Percentiles rank a stretch among this genome's conserved stretches.
These are phyloP conservation scores for Botrytis fabae DNA, from an alignment of 2,329 filamentous ascomycete genomes.

Conservation along the genomic window DNA sequence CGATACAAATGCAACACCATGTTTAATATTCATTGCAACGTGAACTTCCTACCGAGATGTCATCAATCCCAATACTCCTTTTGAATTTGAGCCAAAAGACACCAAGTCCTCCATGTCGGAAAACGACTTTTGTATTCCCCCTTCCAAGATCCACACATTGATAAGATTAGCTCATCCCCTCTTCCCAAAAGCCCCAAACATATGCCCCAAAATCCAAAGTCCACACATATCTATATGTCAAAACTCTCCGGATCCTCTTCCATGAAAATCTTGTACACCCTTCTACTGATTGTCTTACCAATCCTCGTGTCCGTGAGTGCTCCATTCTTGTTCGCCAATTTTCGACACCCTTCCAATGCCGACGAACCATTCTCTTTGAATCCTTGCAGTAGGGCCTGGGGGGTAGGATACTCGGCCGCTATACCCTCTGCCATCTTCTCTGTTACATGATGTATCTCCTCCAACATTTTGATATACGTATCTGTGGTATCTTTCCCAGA, in stretches of 20 bases:
- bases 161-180: constrained; percentile 40
- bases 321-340: constrained; percentile 58
- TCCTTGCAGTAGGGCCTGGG: constrained; percentile 57
- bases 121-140: neutral
- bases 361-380: constrained; percentile 59
- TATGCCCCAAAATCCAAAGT: neutral
- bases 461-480: constrained; percentile 73
- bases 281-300: constrained; percentile 58
- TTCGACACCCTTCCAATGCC: constrained; percentile 61
- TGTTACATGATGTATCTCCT: constrained; percentile 72
- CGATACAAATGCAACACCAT: neutral
- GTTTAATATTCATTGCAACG: neutral
- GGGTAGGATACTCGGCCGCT: constrained; percentile 57
- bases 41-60: neutral
- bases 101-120: neutral
- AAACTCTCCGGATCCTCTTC: constrained; percentile 48
- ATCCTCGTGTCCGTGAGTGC: constrained; percentile 54
- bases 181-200: neutral
- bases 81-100: neutral
- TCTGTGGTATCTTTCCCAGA: constrained; percentile 65
- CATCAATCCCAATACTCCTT: neutral
- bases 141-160: neutral
- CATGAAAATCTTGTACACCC: constrained; percentile 61
- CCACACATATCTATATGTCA: constrained; percentile 27
- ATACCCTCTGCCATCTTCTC: constrained; percentile 72